These are phyloP conservation scores for Cystoisospora suis DNA, from an alignment of 169 alveolate species.

Conservation along the genomic window DNA sequence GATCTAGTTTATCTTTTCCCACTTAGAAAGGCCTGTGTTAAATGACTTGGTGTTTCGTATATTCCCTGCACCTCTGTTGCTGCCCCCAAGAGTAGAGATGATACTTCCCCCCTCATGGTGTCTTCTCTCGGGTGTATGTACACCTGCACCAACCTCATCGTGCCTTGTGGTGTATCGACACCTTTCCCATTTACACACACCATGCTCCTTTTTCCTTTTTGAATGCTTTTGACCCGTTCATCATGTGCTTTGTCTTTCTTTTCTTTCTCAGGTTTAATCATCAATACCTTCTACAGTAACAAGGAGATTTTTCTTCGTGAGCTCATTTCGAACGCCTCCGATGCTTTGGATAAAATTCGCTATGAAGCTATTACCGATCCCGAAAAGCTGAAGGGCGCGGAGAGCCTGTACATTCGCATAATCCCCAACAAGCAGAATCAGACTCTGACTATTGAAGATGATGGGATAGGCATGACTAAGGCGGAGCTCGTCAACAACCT, in stretches of 20 bases:
- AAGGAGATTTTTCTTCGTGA: slow-evolving; percentile 99
- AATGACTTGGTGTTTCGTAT: too few relatives aligned
- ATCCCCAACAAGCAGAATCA: slow-evolving; percentile 96
- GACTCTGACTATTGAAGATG: slow-evolving; percentile 95
- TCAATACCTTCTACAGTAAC: slow-evolving; percentile 99
- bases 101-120: neutral
- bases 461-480: slow-evolving; percentile 99
- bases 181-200: too few relatives aligned
- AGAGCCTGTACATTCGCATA: slow-evolving; percentile 93
- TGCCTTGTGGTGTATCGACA: too few relatives aligned
- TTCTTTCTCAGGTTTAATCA: slow-evolving; percentile 81
- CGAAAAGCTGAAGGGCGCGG: slow-evolving; percentile 89
- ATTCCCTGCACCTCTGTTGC: too few relatives aligned
- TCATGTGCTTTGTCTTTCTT: slow-evolving; percentile 94
- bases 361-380: slow-evolving; percentile 97
- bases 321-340: slow-evolving; percentile 97
- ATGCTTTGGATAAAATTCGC: slow-evolving; percentile 98
- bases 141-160: too few relatives aligned
- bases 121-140: neutral
- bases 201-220: too few relatives aligned
- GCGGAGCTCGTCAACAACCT: slow-evolving; percentile 96
- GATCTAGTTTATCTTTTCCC: too few relatives aligned
- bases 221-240: neutral
- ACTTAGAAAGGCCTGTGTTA: too few relatives aligned
- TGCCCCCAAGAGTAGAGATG: too few relatives aligned